phyloP scores from a whole-genome alignment of 495 filamentous ascomycete genomes.

The Thermothielavioides terrestris region DNA sequence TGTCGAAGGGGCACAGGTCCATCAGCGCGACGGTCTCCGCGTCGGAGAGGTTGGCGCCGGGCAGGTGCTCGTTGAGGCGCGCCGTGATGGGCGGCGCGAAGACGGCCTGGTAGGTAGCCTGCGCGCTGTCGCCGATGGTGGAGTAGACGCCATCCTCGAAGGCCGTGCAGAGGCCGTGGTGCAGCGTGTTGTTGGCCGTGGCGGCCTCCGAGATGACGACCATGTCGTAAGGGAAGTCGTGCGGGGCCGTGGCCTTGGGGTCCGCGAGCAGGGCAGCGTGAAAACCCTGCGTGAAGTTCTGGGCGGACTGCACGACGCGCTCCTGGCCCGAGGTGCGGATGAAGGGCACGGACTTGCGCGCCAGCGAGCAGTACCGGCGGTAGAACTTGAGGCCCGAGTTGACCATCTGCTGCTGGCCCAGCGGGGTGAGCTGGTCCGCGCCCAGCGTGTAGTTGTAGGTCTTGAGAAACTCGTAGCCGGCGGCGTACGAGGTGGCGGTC shows the following conservation, averaged over 20 bases:
- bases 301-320: slow-evolving; percentile 64
- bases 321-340: slow-evolving; percentile 59
- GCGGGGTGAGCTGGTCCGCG: slow-evolving; percentile 61
- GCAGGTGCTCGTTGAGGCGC: slow-evolving; percentile 54
- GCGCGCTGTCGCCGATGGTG: slow-evolving; percentile 40
- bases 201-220: slow-evolving; percentile 55
- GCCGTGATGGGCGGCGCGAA: slow-evolving; percentile 54
- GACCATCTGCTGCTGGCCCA: slow-evolving; percentile 65
- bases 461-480: slow-evolving; percentile 55
- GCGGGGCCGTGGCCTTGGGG: slow-evolving; percentile 14
- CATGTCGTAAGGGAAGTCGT: slow-evolving; percentile 44
- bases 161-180: slow-evolving; percentile 56
- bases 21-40: slow-evolving; percentile 60
- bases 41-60: slow-evolving; percentile 46
- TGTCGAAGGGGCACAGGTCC: slow-evolving; percentile 80
- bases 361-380: slow-evolving; percentile 53
- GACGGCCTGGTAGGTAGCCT: slow-evolving; percentile 43
- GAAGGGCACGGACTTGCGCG: slow-evolving; percentile 51
- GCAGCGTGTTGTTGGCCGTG: slow-evolving; percentile 67
- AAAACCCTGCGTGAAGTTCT: slow-evolving; percentile 66
- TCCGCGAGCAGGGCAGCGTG: slow-evolving; percentile 47
- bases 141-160: slow-evolving; percentile 48
- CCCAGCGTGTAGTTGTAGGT: slow-evolving; percentile 66
- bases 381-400: slow-evolving; percentile 70
- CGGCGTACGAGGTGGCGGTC: slow-evolving; percentile 45